Base-by-base conservation (phyloP, 331 rosid species). In the Malus hybrid region DNA sequence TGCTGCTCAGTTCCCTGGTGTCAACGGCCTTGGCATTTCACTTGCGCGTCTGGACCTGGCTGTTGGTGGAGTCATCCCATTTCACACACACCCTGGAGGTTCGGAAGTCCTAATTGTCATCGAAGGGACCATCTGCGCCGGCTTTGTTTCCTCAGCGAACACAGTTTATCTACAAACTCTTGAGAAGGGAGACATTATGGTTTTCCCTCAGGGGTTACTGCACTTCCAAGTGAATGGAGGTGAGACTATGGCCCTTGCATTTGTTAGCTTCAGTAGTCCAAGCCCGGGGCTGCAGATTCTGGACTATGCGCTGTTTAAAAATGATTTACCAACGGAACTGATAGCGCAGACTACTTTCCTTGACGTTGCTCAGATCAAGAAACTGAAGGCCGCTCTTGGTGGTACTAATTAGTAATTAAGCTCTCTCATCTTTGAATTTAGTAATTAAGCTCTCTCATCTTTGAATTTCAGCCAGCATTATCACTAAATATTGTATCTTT, bases 21-120 rank as follows among this genome's bases (percentile, higher is more conserved):
- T 90, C 11, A 94, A 94, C 4, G 93, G 93, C 42, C 93, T 91
- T 0, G 95, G 93, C 3, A 24, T 88, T 11, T 91, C 96, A 1
- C 0, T 75, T 0, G 88, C 83, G 0, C 93, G 92, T 1, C 39
- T 83, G 2, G 99, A 94, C 79, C 16, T 90, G 4, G 95, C 83
- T 0, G 3, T 5, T 0, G 88, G 73, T 3, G 98, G 97, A 2
- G 89, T 90, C 1, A 65, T 88, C 16, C 97, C 98, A 1, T 73
- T 93, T 3, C 97, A 91, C 79, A 83, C 96, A 0, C 98, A 93
- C 87, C 96, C 86, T 0, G 88, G 89, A 0, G 97, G 77, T 32
- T 80, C 89, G 0, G 96, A 91, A 28, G 0, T 85, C 6, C 64
- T 91, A 1, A 19, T 82, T 5, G 86, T 90, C 0, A 24, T 65